Evolutionary conservation across 1,139 yeast genomes (phyloP), one percentile per base, ranked within the genome.

Genomic region (Wickerhamomyces sp.): DNA sequence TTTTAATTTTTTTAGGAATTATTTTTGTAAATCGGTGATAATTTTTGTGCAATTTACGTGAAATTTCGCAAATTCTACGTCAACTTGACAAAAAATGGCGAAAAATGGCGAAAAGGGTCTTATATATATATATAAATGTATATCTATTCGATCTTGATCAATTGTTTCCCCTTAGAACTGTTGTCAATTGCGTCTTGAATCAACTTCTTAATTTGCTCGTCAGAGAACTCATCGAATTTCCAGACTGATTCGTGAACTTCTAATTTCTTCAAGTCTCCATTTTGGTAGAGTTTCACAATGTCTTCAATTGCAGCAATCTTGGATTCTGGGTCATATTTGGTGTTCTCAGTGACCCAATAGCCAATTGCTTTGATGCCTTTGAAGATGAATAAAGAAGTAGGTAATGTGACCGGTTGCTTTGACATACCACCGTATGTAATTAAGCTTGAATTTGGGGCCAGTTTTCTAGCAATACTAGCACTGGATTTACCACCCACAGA

Each of bases 361-460:
- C 99, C 98, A 31, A 81, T 78, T 43, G 90, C 80, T 16, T 86
- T 81, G 44, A 92, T 64, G 56, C 90, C 85, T 61, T 89, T 92
- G 70, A 92, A 92, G 49, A 94, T 90, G 56, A 87, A 86, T 45
- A 87, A 67, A 1, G 96, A 78, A 1, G 97, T 88, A 31, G 97
- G 97, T 43, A 92, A 64, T 15, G 78, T 75, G 20, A 94, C 94
- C 3, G 98, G 98, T 64, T 88, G 92, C 70, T 81, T 81, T 6
- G 97, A 87, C 98, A 92, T 92, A 36, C 96, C 98, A 22, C 99
- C 99, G 59, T 92, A 92, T 1, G 98, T 89, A 54, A 86, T 78
- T 71, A 92, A 70, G 47, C 84, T 72, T 2, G 79, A 80, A 24
- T 89, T 87, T 46, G 77, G 72, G 38, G 76, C 78, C 47, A 92